phyloP scores from a whole-genome alignment of 75 land plant species.

The Adiantum capillusveneris region DNA sequence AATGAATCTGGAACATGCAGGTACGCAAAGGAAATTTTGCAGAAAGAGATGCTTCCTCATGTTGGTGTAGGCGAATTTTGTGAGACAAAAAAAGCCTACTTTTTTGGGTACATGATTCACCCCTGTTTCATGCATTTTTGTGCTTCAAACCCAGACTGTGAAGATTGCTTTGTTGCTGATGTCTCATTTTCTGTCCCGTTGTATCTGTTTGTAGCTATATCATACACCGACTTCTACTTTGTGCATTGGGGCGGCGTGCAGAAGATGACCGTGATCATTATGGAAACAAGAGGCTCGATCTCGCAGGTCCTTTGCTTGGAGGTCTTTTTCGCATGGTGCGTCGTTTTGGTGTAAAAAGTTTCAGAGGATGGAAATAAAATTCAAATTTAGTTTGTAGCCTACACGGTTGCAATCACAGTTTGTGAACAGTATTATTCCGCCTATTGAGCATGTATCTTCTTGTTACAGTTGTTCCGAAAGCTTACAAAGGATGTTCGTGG shows the following conservation, averaged over 20 bases:
- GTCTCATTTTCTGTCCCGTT: too few species aligned
- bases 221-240: conserved; percentile 84
- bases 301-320: conserved; percentile 99
- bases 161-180: too few species aligned
- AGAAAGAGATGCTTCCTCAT: conserved; percentile 99
- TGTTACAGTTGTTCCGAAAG: conserved; percentile 93
- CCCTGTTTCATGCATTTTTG: not conserved
- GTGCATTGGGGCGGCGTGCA: conserved; percentile 91
- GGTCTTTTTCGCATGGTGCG: conserved; percentile 91
- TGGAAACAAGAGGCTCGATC: conserved; percentile 97
- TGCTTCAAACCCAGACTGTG: not conserved
- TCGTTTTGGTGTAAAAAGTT: not conserved
- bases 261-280: conserved; percentile 99
- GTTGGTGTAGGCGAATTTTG: conserved; percentile 97
- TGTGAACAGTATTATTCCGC: too few species aligned
- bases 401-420: too few species aligned
- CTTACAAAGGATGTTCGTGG: conserved; percentile 92
- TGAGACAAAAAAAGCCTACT: conserved; percentile 98
- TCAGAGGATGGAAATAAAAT: too few species aligned
- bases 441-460: too few species aligned
- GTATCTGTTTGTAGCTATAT: conserved; percentile 52
- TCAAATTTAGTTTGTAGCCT: too few species aligned
- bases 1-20: conserved; percentile 23
- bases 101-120: conserved; percentile 60
- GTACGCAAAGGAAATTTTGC: conserved; percentile 98